Conservation (phyloP, 2,329 filamentous ascomycete species). For the Trichoderma oligosporum region DNA sequence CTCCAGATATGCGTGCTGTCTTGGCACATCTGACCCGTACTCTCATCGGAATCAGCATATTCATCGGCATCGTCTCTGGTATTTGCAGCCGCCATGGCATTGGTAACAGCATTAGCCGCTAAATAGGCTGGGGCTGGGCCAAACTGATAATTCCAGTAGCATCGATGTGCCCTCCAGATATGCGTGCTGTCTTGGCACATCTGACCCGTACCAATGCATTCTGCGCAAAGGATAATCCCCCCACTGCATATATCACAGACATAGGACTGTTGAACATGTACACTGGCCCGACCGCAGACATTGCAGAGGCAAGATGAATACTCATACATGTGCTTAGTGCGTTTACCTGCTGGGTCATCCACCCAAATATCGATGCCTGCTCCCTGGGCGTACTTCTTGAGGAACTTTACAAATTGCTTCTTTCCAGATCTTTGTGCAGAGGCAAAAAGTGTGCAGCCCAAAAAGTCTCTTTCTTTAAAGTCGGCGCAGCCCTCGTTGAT, state of each 20-base stretch:
- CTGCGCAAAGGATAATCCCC: conserved; percentile 10
- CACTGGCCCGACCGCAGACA: conserved; percentile 13
- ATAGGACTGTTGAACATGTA: conserved; percentile 1
- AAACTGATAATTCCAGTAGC: not conserved
- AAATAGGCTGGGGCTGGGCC: not conserved
- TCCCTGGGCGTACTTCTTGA: not conserved
- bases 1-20: conserved; percentile 13
- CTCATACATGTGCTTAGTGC: not conserved
- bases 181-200: conserved; percentile 4
- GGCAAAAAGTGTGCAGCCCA: conserved; percentile 8
- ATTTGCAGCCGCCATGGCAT: not conserved
- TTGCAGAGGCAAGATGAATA: conserved; percentile 5
- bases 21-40: not conserved
- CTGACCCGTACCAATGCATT: conserved; percentile 12
- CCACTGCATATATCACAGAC: conserved; percentile 14
- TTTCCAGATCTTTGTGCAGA: not conserved
- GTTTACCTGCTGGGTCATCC: conserved; percentile 4
- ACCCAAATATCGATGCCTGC: not conserved
- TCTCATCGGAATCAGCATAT: not conserved
- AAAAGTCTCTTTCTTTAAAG: conserved; percentile 9
- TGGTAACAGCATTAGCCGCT: not conserved
- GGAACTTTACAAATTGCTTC: not conserved
- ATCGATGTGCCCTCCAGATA: conserved; percentile 13
- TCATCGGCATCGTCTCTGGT: not conserved
- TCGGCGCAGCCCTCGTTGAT: not conserved